phyloP scores from a whole-genome alignment of 2,329 filamentous ascomycete genomes.

The Cercospora janseana region DNA sequence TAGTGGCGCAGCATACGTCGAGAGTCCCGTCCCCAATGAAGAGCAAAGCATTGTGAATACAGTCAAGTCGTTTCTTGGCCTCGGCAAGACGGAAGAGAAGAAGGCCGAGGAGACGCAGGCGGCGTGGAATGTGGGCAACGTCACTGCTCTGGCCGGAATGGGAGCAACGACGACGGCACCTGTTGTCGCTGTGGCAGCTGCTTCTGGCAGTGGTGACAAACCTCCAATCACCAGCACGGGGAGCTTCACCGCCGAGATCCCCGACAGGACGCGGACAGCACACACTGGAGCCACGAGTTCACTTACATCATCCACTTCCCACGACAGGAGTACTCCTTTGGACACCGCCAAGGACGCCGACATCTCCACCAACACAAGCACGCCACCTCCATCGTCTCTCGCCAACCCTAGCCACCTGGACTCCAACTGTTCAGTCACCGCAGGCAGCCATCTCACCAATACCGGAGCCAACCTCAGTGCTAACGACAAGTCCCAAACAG shows the following conservation, averaged over 20 bases:
- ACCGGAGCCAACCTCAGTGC: slow-evolving; percentile 9
- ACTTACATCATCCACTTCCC: neutral
- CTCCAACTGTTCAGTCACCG: neutral
- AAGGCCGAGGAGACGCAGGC: slow-evolving; percentile 15
- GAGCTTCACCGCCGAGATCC: slow-evolving; percentile 18
- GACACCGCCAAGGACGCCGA: neutral
- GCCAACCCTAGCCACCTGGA: neutral
- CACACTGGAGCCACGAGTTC: neutral
- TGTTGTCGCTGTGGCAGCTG: slow-evolving; percentile 15
- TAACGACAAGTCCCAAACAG: slow-evolving; percentile 7
- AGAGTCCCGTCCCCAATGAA: slow-evolving; percentile 22
- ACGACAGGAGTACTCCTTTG: neutral
- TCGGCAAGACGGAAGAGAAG: slow-evolving; percentile 20
- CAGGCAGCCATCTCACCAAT: slow-evolving; percentile 7
- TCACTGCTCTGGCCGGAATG: slow-evolving; percentile 7
- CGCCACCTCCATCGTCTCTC: neutral
- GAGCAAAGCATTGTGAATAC: slow-evolving; percentile 26
- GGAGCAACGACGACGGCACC: slow-evolving; percentile 17
- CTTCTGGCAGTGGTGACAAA: slow-evolving; percentile 11
- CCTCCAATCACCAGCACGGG: slow-evolving; percentile 3
- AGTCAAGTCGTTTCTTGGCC: slow-evolving; percentile 27
- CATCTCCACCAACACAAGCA: neutral
- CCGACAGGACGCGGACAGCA: slow-evolving; percentile 12
- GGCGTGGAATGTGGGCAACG: slow-evolving; percentile 12
- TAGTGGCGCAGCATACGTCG: slow-evolving; percentile 23